Evolutionary conservation across 371 early-diverging fungal genomes (phyloP).

Genomic region (Amoeboradix gromovi): DNA sequence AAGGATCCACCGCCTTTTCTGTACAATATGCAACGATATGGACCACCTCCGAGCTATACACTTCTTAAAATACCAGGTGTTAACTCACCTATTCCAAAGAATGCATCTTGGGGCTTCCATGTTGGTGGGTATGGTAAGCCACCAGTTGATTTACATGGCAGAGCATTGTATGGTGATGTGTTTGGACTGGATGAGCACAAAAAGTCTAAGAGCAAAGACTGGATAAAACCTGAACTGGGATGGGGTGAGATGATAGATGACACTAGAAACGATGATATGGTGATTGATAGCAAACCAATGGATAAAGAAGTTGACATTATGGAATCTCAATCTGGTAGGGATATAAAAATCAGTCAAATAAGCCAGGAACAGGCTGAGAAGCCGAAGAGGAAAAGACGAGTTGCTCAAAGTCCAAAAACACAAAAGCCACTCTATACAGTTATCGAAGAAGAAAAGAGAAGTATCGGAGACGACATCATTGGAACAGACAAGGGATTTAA

Average conservation of each 20-base stretch:
- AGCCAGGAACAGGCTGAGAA: background rate
- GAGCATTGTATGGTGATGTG: slow-evolving; percentile 85
- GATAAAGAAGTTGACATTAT: background rate
- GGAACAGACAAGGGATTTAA: background rate
- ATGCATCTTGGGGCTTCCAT: slow-evolving; percentile 90
- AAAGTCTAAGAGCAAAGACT: background rate
- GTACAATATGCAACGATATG: slow-evolving; percentile 90
- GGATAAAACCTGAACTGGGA: background rate
- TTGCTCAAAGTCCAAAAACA: background rate
- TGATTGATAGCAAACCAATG: too few species aligned
- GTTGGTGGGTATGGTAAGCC: slow-evolving; percentile 95
- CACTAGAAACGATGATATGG: background rate
- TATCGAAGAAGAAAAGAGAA: background rate
- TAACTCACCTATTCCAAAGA: slow-evolving; percentile 85
- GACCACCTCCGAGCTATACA: slow-evolving; percentile 86
- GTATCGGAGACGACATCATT: background rate
- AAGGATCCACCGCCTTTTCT: slow-evolving; percentile 93
- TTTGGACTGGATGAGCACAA: slow-evolving; percentile 23
- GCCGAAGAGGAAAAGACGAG: background rate
- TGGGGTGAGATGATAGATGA: background rate
- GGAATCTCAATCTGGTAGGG: background rate
- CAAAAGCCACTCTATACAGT: background rate
- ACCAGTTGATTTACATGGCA: slow-evolving; percentile 75
- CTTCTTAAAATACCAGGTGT: slow-evolving; percentile 73
- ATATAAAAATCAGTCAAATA: background rate